These are phyloP conservation scores for Neurospora sp. DNA, from an alignment of 495 filamentous ascomycete species.

Conservation along the genomic window DNA sequence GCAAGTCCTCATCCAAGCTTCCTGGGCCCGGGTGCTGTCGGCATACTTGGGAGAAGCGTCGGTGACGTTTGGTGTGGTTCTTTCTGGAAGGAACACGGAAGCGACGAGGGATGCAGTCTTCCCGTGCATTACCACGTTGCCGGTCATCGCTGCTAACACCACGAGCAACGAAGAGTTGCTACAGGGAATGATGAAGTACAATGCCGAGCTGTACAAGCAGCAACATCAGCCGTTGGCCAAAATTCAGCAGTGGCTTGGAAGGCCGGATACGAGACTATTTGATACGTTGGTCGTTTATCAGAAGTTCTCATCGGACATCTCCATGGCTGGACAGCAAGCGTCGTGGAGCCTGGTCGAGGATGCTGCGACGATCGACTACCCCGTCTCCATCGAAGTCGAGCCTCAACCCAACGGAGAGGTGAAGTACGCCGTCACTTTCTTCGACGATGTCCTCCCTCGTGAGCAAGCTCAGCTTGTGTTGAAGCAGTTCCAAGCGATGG, in stretches of 20 bases:
- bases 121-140: constrained; percentile 66
- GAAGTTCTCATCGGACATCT: constrained; percentile 27
- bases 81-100: constrained; percentile 56
- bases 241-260: constrained; percentile 57
- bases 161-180: constrained; percentile 46
- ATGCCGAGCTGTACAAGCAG: constrained; percentile 48
- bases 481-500: constrained; percentile 47
- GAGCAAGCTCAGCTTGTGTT: constrained; percentile 54
- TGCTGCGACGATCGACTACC: constrained; percentile 42
- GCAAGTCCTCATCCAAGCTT: constrained; percentile 60
- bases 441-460: constrained; percentile 45
- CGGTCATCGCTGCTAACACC: constrained; percentile 43
- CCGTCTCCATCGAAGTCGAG: constrained; percentile 64
- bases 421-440: constrained; percentile 50
- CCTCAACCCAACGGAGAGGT: constrained; percentile 35
- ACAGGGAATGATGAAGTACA: constrained; percentile 47
- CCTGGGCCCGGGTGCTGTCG: constrained; percentile 61
- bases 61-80: constrained; percentile 61
- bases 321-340: neutral
- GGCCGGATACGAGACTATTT: constrained; percentile 50
- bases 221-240: constrained; percentile 58
- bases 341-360: constrained; percentile 26
- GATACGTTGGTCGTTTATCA: constrained; percentile 77
- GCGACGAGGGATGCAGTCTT: constrained; percentile 47
- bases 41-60: constrained; percentile 59